These are phyloP conservation scores for Apiospora arundinis DNA, from an alignment of 2,329 filamentous ascomycete species.

Conservation along the genomic window DNA sequence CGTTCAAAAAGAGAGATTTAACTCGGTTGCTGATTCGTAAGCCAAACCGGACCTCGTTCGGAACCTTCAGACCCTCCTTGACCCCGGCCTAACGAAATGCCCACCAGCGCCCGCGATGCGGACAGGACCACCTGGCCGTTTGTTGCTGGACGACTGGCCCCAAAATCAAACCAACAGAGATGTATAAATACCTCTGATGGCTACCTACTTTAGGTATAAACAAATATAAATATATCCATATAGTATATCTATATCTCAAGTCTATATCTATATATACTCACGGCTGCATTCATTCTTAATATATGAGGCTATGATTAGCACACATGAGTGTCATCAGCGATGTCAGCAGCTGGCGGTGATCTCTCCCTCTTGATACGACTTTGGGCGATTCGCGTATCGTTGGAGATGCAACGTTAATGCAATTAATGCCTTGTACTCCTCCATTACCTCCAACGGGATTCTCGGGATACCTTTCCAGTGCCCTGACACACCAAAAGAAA, in stretches of 20 bases:
- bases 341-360: not conserved
- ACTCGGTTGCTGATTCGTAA: not conserved
- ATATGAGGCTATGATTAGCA: not conserved
- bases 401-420: not conserved
- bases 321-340: not conserved
- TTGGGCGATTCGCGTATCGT: slow-evolving; percentile 11
- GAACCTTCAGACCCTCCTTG: not conserved
- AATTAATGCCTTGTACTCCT: not conserved
- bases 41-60: not conserved
- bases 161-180: not conserved
- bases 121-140: not conserved
- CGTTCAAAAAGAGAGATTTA: not conserved
- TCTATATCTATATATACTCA: too few species aligned
- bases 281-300: too few species aligned
- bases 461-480: not conserved
- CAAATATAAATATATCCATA: too few species aligned
- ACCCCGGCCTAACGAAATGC: not conserved
- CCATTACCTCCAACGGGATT: too few species aligned
- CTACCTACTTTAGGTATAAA: too few species aligned
- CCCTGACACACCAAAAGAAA: not conserved
- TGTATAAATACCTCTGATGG: too few species aligned
- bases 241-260: too few species aligned
- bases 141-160: not conserved
- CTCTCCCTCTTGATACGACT: not conserved
- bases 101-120: not conserved